Evolutionary conservation across 176 grass and related monocot species (phyloP), one percentile per base, ranked within the genome.

Genomic region (Aegilops umbellulata): DNA sequence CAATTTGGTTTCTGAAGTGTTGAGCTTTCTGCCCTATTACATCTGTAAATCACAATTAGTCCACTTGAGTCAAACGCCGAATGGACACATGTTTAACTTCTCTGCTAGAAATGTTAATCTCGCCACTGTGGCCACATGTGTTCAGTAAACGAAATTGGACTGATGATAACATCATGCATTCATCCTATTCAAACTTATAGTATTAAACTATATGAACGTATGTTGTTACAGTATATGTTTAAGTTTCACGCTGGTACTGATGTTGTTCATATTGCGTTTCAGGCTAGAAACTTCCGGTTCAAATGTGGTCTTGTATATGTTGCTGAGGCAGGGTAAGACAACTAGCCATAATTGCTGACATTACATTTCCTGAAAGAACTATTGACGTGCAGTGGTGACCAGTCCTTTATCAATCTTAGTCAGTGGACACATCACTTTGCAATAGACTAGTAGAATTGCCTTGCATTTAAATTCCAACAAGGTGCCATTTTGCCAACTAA

Each of bases 251-350:
- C 44, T 26, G 23, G 41, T 65, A 51, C 69, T 80, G 47, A 86
- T 77, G 14, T 82, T 65, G 22, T 64, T 65, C 72, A 39, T 67
- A 42, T 92, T 27, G 19, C 47, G 68, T 85, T 89, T 87, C 90
- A 99, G 97, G 97, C 94, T 77, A 86, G 97, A 87, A 99, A 99
- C 85, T 99, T 99, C 60, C 90, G 97, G 60, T 99, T 99, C 88
- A 96, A 99, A 92, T 99, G 97, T 78, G 97, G 94, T 81, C 97
- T 99, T 29, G 97, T 99, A 74, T 96, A 99, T 91, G 97, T 99
- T 91, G 97, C 94, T 22, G 97, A 99, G 69, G 89, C 94, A 83
- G 97, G 97, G 97, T 99, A 91, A 88, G 88, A 64, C 41, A 84
- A 80, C 38, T 80, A 76, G 51, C 60, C 30, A 1, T 90, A 80